Evolutionary conservation across 2,329 filamentous ascomycete genomes (phyloP).

Genomic region (Capronia epimyces): DNA sequence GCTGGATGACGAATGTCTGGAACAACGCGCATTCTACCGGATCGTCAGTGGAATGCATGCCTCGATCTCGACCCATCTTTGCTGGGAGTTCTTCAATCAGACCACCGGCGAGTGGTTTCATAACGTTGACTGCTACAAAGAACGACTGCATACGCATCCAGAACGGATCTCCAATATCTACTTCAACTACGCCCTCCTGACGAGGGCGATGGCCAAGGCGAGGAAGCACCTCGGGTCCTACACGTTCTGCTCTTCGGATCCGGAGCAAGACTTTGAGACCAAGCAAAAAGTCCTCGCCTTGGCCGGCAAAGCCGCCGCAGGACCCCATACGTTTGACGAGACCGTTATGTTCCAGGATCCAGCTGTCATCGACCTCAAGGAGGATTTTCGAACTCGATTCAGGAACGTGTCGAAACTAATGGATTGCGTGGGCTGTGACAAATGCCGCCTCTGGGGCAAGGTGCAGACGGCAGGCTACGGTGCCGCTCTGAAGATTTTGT

Average conservation of each 20-base stretch:
- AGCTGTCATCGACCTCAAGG: conserved; percentile 68
- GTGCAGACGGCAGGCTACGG: conserved; percentile 92
- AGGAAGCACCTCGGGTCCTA: conserved; percentile 75
- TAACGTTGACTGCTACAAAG: conserved; percentile 82
- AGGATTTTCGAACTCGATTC: conserved; percentile 96
- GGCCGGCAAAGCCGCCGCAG: conserved; percentile 61
- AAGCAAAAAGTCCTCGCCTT: conserved; percentile 76
- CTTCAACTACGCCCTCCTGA: conserved; percentile 97
- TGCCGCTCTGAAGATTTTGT: conserved; percentile 88
- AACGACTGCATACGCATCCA: conserved; percentile 74
- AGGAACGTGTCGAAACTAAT: conserved; percentile 93
- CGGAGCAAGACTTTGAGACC: conserved; percentile 69
- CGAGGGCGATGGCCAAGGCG: conserved; percentile 85
- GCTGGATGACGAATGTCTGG: conserved; percentile 83
- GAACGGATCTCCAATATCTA: conserved; percentile 96
- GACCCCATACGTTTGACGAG: conserved; percentile 82
- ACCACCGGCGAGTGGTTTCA: conserved; percentile 89
- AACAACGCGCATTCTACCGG: conserved; percentile 97
- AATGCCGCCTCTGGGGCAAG: conserved; percentile 97
- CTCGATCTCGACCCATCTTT: conserved; percentile 92
- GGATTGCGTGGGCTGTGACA: conserved; percentile 98
- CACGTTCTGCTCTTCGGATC: conserved; percentile 87
- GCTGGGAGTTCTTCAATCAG: conserved; percentile 94
- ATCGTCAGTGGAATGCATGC: conserved; percentile 97
- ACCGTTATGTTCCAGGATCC: conserved; percentile 81